Evolutionary conservation across 768 basidiomycete species (phyloP), one percentile per base, ranked within the genome.

Genomic region (Termitomyces sp.): DNA sequence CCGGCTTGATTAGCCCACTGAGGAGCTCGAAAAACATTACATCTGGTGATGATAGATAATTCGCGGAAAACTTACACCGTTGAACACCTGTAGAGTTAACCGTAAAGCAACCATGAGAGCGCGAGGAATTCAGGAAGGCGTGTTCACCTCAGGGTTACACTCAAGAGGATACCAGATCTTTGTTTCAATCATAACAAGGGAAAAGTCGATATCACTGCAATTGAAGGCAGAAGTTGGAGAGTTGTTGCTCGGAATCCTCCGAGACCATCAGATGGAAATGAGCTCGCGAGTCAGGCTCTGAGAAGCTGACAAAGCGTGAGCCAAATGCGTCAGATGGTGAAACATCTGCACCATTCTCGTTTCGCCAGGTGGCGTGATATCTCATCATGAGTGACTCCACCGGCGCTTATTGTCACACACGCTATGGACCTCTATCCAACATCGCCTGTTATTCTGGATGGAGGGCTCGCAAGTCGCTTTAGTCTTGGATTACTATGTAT

Each of bases 401-500:
- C n/a, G n/a, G 28, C 28, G 28, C 28, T 28, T 28, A 28, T 40
- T 40, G 39, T 13, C 39, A 39, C 38, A 39, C n/a, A 16, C 51
- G 13, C 35, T 40, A 59, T 65, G 62, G 39, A 55, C 4, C 39
- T 62, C 24, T 67, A 62, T 48, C 59, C 53, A 20, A 42, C 44
- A 20, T 64, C 68, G 6, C 65, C 63, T 15, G 66, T 61, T 50
- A 63, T 80, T 12, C 68, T 82, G 32, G 82, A 83, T 66, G 83
- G 81, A 16, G 81, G 82, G 33, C 70, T 85, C 68, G 84, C 82
- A 63, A 55, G 71, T 67, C 45, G 32, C 45, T 51, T 28, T 12
- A 8, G 7, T n/a, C n/a, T 9, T 7, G 8, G 50, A 28, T 46
- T 7, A 12, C n/a, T 22, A n/a, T 28, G 28, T 28, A 28, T 28